Base-by-base conservation (phyloP, 805 yeast genomes). In the Clavispora santaluciae region DNA sequence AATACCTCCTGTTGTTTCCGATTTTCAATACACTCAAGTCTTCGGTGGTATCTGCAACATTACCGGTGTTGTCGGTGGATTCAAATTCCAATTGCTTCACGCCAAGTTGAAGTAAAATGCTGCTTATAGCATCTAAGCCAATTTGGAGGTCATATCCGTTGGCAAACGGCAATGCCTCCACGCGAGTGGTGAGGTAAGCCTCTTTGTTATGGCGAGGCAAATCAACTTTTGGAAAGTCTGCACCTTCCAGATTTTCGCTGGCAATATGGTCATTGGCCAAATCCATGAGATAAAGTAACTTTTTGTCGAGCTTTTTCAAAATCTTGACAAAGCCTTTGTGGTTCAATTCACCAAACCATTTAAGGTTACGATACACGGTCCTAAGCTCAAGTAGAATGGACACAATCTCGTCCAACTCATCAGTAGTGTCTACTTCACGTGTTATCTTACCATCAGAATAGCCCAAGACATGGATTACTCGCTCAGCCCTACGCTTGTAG, bases 281-380 rank as follows among this genome's bases (percentile, higher is more conserved):
- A 11, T 47, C 47, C 15, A 53, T 47, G 36, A 64, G 50, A 34
- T 48, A 55, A 6, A 46, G 44, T 51, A 69, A 55, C 59, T 88
- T 88, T 67, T 91, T 91, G 61, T 91, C 97, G 52, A 90, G 71
- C 56, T 90, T 90, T 66, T 90, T 90, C 56, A 91, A 69, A 48
- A 91, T 91, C 66, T 90, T 90, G 40, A 81, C 76, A 52, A 89
- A 86, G 0, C 96, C 98, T 45, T 95, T 79, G 56, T 84, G 86
- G 68, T 90, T 90, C 53, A 90, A 76, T 56, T 91, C 97, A 18
- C 95, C 95, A 60, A 78, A 90, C 96, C 97, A 91, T 60, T 86
- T 89, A 57, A 90, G 70, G 61, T 89, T 89, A 42, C 96, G 73
- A 46, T 85, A 78, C 44, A 79, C 79, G 13, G 83, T 73, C 35